Percentiles rank a stretch among this genome's conserved stretches.
Conservation (phyloP, 768 basidiomycete species). For the Terana coerulea region DNA sequence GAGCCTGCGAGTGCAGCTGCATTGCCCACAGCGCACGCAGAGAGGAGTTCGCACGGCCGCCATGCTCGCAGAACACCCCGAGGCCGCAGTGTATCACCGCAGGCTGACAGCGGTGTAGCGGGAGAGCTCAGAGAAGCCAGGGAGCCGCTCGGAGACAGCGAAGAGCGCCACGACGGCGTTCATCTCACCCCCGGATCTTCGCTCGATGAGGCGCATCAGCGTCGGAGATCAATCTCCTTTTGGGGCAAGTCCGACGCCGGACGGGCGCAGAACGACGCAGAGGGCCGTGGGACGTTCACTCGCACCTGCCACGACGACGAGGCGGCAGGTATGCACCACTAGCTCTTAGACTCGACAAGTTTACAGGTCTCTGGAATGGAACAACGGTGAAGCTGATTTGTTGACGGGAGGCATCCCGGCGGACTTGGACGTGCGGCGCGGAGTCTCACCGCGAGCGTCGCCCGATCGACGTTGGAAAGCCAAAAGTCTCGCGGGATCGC, state of each 20-base stretch:
- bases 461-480: neutral
- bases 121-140: too few relatives aligned
- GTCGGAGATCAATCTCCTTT: neutral
- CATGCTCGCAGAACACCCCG: too few relatives aligned
- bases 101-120: too few relatives aligned
- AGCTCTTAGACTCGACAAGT: too few relatives aligned
- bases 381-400: neutral
- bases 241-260: neutral
- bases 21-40: too few relatives aligned
- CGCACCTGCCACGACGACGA: neutral
- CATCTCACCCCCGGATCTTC: too few relatives aligned
- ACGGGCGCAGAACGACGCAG: neutral
- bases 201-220: neutral
- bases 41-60: too few relatives aligned
- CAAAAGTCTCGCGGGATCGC: constrained; percentile 13
- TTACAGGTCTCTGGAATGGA: too few relatives aligned
- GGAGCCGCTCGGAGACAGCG: too few relatives aligned
- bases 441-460: neutral
- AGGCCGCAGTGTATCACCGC: too few relatives aligned
- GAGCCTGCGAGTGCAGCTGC: too few relatives aligned
- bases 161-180: neutral
- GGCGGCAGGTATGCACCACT: neutral
- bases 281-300: neutral
- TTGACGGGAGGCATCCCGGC: neutral
- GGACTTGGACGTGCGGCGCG: too few relatives aligned